Percentiles rank a stretch among this genome's conserved stretches.
phyloP scores from a whole-genome alignment of 345 rosid species.

The Eucalyptus polyanthemos region DNA sequence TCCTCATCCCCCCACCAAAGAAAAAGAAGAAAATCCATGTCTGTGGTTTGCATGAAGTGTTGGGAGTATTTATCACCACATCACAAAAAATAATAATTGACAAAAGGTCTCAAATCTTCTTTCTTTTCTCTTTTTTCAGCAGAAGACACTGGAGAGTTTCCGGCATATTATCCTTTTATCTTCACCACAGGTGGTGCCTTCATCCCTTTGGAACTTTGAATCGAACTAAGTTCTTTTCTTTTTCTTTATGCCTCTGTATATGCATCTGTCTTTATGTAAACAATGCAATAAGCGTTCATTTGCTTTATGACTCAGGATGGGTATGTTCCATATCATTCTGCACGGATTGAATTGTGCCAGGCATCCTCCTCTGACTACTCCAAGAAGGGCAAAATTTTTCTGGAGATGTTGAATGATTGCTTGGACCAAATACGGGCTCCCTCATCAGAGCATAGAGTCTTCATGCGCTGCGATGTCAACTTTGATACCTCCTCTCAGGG shows the following conservation, averaged over 20 bases:
- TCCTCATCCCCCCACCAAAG: background rate
- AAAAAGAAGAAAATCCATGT: background rate
- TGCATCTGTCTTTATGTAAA: background rate
- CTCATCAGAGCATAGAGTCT: slow-evolving; percentile 41
- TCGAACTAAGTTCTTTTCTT: background rate
- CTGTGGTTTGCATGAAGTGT: background rate
- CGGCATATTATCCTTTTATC: slow-evolving; percentile 61
- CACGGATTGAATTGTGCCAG: slow-evolving; percentile 76
- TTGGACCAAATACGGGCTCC: slow-evolving; percentile 92
- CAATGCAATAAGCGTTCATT: background rate
- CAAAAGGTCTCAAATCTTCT: background rate
- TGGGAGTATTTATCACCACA: background rate
- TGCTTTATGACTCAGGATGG: slow-evolving; percentile 55
- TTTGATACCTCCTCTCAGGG: slow-evolving; percentile 68
- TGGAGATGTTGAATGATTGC: slow-evolving; percentile 91
- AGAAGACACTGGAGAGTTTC: slow-evolving; percentile 77
- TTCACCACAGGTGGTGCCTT: slow-evolving; percentile 73
- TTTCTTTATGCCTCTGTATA: background rate
- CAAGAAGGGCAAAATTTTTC: slow-evolving; percentile 59
- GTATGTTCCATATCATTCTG: slow-evolving; percentile 96
- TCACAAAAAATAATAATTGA: background rate
- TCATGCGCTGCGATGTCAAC: slow-evolving; percentile 90
- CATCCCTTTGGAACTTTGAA: background rate
- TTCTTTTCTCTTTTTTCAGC: slow-evolving; percentile 40
- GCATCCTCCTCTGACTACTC: slow-evolving; percentile 76